These are phyloP conservation scores for Heimioporus retisporus DNA, from an alignment of 1,284 basidiomycete species.

Conservation along the genomic window DNA sequence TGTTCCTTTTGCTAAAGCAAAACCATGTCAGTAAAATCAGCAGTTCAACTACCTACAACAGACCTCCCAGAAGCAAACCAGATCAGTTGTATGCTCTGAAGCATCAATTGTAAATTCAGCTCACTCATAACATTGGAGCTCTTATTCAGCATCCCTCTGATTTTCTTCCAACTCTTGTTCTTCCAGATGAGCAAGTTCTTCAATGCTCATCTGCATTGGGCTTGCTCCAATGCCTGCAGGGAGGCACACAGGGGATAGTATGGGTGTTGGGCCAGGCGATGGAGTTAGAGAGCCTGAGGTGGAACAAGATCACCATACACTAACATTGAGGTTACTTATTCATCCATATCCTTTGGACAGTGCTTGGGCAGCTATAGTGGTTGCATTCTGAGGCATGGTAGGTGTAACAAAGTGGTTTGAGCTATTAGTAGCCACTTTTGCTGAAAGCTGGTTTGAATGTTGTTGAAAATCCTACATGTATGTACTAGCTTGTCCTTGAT, in stretches of 20 bases:
- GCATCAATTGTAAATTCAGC: neutral
- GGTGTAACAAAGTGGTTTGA: neutral
- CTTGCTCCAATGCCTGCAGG: neutral
- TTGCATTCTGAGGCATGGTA: neutral
- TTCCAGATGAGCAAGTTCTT: neutral
- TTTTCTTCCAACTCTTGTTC: neutral
- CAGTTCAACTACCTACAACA: neutral
- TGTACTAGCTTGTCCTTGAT: neutral
- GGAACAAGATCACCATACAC: neutral
- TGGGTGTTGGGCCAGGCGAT: neutral
- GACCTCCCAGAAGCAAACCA: constrained; percentile 7
- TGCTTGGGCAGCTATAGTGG: neutral
- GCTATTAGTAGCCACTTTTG: neutral
- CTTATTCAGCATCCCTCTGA: neutral
- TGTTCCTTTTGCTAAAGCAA: no score
- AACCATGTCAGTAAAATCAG: neutral
- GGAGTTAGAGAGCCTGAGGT: neutral
- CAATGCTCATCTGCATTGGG: neutral
- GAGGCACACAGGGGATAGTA: neutral
- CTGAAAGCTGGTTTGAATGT: neutral
- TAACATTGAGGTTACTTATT: constrained; percentile 1
- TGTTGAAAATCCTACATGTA: neutral
- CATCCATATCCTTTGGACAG: neutral
- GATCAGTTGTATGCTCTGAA: neutral
- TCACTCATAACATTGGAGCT: neutral